Evolutionary conservation across 805 yeast species (phyloP), one percentile per base, ranked within the genome.

Genomic region (Wickerhamomyces sydowiorum): DNA sequence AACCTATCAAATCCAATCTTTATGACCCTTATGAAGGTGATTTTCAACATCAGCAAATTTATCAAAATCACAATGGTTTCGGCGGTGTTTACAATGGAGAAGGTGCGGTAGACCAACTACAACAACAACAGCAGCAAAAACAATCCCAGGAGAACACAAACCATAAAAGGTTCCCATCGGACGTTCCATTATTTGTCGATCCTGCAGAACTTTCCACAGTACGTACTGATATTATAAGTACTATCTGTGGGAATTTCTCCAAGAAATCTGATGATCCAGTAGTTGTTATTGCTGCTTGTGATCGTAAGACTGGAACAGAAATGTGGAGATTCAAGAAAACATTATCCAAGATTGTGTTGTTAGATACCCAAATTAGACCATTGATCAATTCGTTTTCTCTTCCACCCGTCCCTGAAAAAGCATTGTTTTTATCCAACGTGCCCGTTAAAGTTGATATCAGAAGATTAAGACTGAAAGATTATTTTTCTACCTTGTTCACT

Each of bases 241-340:
- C 82, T 0, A 60, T 78, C 17, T 62, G 52, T 15, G 62, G 65
- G 4, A 56, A 59, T n/a, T 67, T 60, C 31, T 48, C 62, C 9
- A 72, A 69, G 31, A 70, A 71, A 48, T 50, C 66, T 1, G 84
- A 78, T 31, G 88, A 82, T 33, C 80, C 84, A 15, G 63, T 64
- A 23, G 70, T 85, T 19, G 69, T 84, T 1, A 70, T 90, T 41
- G 72, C 82, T 15, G 78, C 85, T 5, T 65, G 73, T 36, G 91
- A 85, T 50, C 72, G 80, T 27, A 78, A 71, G 20, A 63, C 80
- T 2, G 66, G 69, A 31, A 79, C 79, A 46, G 87, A 81, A 51
- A 74, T 86, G 68, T 90, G 95, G 83, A 72, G 80, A 50, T 78
- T 87, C 40, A 67, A 78, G 33, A 88, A 88, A 54, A 61, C 78